A percentile compares a stretch with the other conserved stretches of the same genome.
Conservation (phyloP, 805 yeast genomes). For the Starmerella khaoyaiensis region DNA sequence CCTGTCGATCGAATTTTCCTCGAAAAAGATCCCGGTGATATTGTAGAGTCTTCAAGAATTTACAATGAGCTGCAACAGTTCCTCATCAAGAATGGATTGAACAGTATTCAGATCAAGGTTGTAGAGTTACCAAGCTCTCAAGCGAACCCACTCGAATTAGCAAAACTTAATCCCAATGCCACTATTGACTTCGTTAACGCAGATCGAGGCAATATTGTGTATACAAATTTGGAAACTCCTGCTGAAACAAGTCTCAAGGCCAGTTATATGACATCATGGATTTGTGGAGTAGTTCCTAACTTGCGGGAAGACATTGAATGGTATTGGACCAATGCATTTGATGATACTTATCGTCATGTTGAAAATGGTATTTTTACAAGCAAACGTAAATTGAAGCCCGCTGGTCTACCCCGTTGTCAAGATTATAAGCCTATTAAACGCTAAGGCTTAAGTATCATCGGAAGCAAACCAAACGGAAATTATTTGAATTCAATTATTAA, state of each 20-base stretch:
- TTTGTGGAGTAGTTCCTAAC: constrained; percentile 28
- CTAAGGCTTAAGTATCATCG: not conserved
- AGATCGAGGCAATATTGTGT: constrained; percentile 4
- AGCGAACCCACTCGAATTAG: constrained; percentile 11
- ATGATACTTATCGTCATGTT: not conserved
- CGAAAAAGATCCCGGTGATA: not conserved
- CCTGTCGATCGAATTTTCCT: constrained; percentile 3
- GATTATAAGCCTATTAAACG: not conserved
- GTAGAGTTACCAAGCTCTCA: constrained; percentile 4
- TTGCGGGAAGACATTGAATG: constrained; percentile 9
- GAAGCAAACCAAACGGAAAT: not conserved
- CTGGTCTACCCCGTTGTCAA: constrained; percentile 13
- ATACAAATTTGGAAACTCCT: constrained; percentile 13
- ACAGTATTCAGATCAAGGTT: not conserved
- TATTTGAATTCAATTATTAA: not conserved
- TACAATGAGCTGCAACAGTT: constrained; percentile 2
- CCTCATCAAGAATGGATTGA: not conserved
- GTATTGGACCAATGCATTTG: constrained; percentile 26
- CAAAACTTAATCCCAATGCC: constrained; percentile 1
- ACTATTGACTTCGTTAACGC: constrained; percentile 7
- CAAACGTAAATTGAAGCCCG: constrained; percentile 14
- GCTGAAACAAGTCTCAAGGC: constrained; percentile 8
- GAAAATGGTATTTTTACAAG: constrained; percentile 8
- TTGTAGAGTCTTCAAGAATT: not conserved
- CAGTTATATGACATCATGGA: constrained; percentile 33